Base-by-base conservation (phyloP, 306 rosid genomes). In the Trifolium repens region DNA sequence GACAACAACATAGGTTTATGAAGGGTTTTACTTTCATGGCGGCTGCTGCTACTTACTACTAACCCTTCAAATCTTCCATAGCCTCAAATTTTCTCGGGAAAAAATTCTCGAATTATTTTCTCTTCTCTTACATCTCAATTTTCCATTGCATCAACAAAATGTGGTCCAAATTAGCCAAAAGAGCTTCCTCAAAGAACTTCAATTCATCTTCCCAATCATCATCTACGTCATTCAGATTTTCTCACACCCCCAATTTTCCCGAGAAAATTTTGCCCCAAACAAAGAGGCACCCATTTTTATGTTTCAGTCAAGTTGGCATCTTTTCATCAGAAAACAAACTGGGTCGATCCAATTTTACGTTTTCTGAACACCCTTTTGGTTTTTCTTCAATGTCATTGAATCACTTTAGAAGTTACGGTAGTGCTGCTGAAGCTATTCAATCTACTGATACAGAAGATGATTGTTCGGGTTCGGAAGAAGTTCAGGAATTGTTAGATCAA, bases 361-460 rank as follows among this genome's bases (percentile, higher is more conserved):
- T 72, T 74, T 83, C 67, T 1, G 74, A 66, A 60, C 37, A 76
- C 22, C 54, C 70, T 24, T 63, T 81, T 39, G 68, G 61, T 8
- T 81, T 73, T 83, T 79, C 62, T 68, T 81, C 69, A 46, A 68
- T 5, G 37, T 57, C 49, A 66, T 16, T 58, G 50, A 66, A 43
- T 65, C 35, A 47, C 5, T 57, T 58, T 19, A 87, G 83, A 69
- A 77, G 89, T 35, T 80, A 86, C 47, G 92, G 90, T 9, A 86
- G 83, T 53, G 90, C 72, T 10, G 96, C 97, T 0, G 96, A 90
- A 85, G 97, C 96, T 0, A 72, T 90, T 55, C 88, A 81, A 32
- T 85, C 94, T 0, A 77, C 88, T 0, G 89, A 85, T 72, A 73
- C 86, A 0, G 97, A 91, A 75, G 96, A 90, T 15, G 98, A 93